Evolutionary conservation across 1,284 basidiomycete genomes (phyloP).

Genomic region (Cronartium ribicola): DNA sequence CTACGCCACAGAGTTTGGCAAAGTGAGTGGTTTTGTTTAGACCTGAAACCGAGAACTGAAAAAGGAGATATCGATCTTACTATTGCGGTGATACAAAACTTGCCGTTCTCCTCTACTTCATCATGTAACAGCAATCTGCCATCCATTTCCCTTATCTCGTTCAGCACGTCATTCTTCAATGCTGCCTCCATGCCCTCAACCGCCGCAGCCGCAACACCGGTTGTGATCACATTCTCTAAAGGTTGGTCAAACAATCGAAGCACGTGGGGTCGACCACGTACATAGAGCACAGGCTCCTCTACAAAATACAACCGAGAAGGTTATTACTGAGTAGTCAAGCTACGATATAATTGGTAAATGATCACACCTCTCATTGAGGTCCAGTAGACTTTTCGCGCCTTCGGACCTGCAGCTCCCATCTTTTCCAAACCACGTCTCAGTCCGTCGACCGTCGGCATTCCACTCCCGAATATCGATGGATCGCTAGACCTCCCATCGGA

Average conservation of each 20-base stretch:
- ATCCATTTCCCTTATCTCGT: constrained; percentile 67
- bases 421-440: constrained; percentile 74
- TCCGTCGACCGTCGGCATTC: constrained; percentile 53
- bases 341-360: background rate
- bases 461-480: constrained; percentile 36
- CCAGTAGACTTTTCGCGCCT: constrained; percentile 73
- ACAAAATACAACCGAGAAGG: constrained; percentile 7
- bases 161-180: constrained; percentile 83
- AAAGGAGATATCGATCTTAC: constrained; percentile 7
- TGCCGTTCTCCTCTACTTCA: constrained; percentile 86
- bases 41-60: background rate
- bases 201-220: constrained; percentile 83
- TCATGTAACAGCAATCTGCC: constrained; percentile 85
- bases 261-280: constrained; percentile 81
- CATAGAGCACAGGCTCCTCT: constrained; percentile 46
- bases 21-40: background rate
- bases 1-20: constrained; percentile 48
- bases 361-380: constrained; percentile 70
- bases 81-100: constrained; percentile 59
- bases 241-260: constrained; percentile 84
- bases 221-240: constrained; percentile 80
- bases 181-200: constrained; percentile 89
- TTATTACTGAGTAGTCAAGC: constrained; percentile 40
- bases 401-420: constrained; percentile 71
- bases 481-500: constrained; percentile 19